Percentiles rank a stretch among this genome's conserved stretches.
Evolutionary conservation across 129 eudicot genomes (phyloP).

Genomic region (Pittosporum tobira): DNA sequence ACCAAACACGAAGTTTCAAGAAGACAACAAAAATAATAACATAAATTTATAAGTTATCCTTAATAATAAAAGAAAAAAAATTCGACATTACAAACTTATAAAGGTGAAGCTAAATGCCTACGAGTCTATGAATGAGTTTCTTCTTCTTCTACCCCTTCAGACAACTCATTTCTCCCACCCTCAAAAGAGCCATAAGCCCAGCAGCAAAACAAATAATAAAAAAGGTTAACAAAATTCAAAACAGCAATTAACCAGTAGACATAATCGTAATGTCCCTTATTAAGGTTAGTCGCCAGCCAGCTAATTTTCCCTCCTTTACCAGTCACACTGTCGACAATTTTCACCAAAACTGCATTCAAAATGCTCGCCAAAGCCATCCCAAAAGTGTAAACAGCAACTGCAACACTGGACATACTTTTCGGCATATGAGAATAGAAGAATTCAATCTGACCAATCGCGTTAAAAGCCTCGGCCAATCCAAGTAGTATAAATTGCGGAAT

Average conservation of each 20-base stretch:
- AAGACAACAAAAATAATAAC: too few relatives aligned
- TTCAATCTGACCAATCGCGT: slow-evolving; percentile 34
- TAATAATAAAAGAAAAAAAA: neutral
- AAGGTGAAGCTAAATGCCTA: slow-evolving; percentile 1
- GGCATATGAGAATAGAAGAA: slow-evolving; percentile 34
- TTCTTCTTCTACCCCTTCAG: slow-evolving; percentile 7
- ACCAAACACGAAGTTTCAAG: too few relatives aligned
- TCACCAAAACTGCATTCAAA: slow-evolving; percentile 23
- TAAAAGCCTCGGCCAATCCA: slow-evolving; percentile 39
- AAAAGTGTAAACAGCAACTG: slow-evolving; percentile 20
- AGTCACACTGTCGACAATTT: slow-evolving; percentile 24
- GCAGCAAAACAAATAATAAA: slow-evolving; percentile 30
- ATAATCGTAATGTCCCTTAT: slow-evolving; percentile 41
- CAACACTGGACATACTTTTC: slow-evolving; percentile 33
- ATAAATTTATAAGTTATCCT: neutral
- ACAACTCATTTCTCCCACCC: neutral
- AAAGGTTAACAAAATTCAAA: slow-evolving; percentile 30
- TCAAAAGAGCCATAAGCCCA: slow-evolving; percentile 14
- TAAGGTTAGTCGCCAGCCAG: slow-evolving; percentile 34
- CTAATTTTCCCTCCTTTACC: slow-evolving; percentile 22
- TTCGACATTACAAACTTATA: neutral
- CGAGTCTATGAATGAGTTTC: slow-evolving; percentile 1
- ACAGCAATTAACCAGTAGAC: slow-evolving; percentile 32
- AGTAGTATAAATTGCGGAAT: slow-evolving; percentile 28
- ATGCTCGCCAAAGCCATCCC: slow-evolving; percentile 20